Evolutionary conservation across 2,329 filamentous ascomycete species (phyloP), one percentile per base, ranked within the genome.

Genomic region (Daldinia sp.): DNA sequence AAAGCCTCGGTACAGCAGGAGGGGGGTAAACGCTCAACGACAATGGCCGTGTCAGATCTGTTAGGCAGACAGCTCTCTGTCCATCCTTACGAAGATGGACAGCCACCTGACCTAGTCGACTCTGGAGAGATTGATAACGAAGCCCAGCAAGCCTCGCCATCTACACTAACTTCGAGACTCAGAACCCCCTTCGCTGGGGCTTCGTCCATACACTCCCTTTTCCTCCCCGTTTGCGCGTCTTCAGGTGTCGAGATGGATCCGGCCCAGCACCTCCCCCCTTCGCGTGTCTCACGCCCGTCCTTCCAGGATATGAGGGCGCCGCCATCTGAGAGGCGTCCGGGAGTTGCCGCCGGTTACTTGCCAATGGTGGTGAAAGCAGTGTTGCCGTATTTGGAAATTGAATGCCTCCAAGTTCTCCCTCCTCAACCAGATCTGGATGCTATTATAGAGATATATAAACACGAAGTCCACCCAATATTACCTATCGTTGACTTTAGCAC

Each of bases 331-430:
- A 25, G 53, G 3, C 50, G 64, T 4, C 64, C 64, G 2, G 61
- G 64, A 1, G 45, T 64, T 15, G 51, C 34, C 2, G 53, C 58
- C 0, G 49, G 51, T 1, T 61, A 59, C 23, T 29, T 62, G 10
- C 54, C 61, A 10, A 62, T 64, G 52, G 41, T 64, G 4, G 64
- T 64, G 9, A 54, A 56, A 43, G 61, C 54, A 45, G 59, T 63
- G 13, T 30, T 67, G 7, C 54, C 61, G 8, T 67, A 64, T 43
- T 53, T 66, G 8, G 61, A 64, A 48, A 58, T 64, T 39, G 61
- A 64, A 49, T 64, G 50, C 34, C 53, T 64, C 19, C 53, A 61
- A 15, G 41, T 57, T 13, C 29, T 58, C 3, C 61, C 64, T 13
- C 49, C 64, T 21, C 30, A 19, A 15, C 34, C 41, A 4, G 53